Evolutionary conservation across 116 monocot species (phyloP).

Genomic region (Phalaenopsis hybrid): DNA sequence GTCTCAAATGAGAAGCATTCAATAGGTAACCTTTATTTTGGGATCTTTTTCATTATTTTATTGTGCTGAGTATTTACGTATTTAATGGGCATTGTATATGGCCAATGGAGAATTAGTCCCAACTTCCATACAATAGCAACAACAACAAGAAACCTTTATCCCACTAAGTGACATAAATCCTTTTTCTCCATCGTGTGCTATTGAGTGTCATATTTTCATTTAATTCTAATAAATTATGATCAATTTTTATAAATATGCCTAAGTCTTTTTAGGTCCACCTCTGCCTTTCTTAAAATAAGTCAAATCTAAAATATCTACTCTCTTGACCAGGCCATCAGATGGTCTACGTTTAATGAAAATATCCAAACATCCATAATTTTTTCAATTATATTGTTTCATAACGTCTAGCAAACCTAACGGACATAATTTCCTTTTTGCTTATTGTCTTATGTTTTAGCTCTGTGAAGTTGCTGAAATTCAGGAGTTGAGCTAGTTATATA

Average conservation of each 20-base stretch:
- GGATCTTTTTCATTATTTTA: not conserved
- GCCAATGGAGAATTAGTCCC: not conserved
- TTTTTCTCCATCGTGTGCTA: no score
- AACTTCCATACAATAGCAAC: not conserved
- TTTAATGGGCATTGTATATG: not conserved
- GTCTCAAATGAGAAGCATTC: not conserved
- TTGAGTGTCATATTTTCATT: no score
- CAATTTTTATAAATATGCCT: no score
- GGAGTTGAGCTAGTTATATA: no score
- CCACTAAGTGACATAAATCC: no score
- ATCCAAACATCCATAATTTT: not conserved
- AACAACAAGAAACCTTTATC: no score
- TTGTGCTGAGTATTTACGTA: not conserved
- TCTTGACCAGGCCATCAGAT: no score
- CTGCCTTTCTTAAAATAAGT: no score
- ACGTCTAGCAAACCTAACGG: not conserved
- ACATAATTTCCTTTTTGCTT: not conserved
- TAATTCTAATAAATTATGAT: no score
- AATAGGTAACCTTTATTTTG: constrained; percentile 1
- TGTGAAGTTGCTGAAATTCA: not conserved
- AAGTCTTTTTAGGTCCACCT: no score
- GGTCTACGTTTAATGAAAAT: no score
- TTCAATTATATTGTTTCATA: not conserved
- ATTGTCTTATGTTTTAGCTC: not conserved
- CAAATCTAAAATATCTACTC: no score